These are phyloP conservation scores for Phytomonas sp. DNA, from an alignment of 208 protist species.

Conservation along the genomic window DNA sequence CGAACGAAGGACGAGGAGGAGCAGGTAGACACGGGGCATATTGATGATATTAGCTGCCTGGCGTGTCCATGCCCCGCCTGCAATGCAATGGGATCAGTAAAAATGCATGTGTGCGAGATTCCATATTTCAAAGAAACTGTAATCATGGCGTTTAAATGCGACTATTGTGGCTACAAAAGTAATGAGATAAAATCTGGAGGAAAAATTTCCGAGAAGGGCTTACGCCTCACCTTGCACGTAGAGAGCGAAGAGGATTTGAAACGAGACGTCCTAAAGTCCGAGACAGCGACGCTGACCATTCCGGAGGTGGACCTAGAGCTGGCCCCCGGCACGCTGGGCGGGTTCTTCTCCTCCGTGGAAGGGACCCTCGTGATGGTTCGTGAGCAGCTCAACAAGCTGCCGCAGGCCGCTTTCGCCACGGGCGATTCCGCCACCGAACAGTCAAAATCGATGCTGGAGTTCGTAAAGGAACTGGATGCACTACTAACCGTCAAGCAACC, in stretches of 20 bases:
- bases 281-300: slow-evolving; percentile 82
- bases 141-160: slow-evolving; percentile 92
- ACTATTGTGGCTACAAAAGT: slow-evolving; percentile 90
- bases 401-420: slow-evolving; percentile 64
- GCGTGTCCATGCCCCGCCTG: slow-evolving; percentile 78
- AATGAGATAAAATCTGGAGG: slow-evolving; percentile 93
- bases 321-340: slow-evolving; percentile 83
- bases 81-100: slow-evolving; percentile 43
- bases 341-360: slow-evolving; percentile 93
- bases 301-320: slow-evolving; percentile 87
- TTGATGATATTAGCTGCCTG: slow-evolving; percentile 60
- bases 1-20: slow-evolving; percentile 62
- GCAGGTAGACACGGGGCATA: slow-evolving; percentile 69
- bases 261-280: slow-evolving; percentile 92
- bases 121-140: slow-evolving; percentile 94
- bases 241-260: slow-evolving; percentile 78
- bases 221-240: slow-evolving; percentile 67
- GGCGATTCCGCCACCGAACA: slow-evolving; percentile 64
- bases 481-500: slow-evolving; percentile 44
- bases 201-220: slow-evolving; percentile 63
- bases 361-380: slow-evolving; percentile 81
- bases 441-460: slow-evolving; percentile 59
- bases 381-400: slow-evolving; percentile 77
- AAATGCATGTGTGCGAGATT: slow-evolving; percentile 85
- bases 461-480: slow-evolving; percentile 76